phyloP scores from a whole-genome alignment of 2,329 filamentous ascomycete species.

The Pseudocercospora ulei region DNA sequence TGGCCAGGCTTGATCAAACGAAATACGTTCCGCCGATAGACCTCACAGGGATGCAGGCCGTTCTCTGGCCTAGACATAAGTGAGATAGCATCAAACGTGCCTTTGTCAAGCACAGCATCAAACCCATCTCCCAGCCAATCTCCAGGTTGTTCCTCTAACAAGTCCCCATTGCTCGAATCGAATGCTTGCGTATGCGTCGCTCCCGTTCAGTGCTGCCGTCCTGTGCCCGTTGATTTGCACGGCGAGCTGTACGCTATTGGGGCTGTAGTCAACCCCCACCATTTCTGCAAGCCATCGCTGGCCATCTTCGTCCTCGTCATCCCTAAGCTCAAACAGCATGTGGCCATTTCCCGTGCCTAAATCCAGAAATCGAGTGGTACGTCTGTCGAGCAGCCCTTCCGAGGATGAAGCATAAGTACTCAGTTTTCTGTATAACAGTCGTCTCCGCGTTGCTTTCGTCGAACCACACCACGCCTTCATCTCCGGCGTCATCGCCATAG shows the following conservation, averaged over 20 bases:
- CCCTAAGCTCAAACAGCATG: constrained; percentile 65
- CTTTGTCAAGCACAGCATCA: constrained; percentile 93
- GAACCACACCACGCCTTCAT: constrained; percentile 93
- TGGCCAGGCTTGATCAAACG: constrained; percentile 60
- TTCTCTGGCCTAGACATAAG: constrained; percentile 40
- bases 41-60: constrained; percentile 49
- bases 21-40: constrained; percentile 61
- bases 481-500: constrained; percentile 59
- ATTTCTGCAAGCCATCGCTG: constrained; percentile 55
- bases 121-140: constrained; percentile 62
- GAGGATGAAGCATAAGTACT: constrained; percentile 43
- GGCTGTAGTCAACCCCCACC: constrained; percentile 82
- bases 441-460: constrained; percentile 79
- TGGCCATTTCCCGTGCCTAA: constrained; percentile 91
- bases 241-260: constrained; percentile 64
- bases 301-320: constrained; percentile 41
- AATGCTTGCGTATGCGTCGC: constrained; percentile 29
- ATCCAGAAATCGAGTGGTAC: constrained; percentile 58
- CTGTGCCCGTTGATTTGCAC: constrained; percentile 44
- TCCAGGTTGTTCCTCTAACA: constrained; percentile 38
- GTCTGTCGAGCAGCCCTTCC: constrained; percentile 38
- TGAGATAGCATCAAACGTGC: constrained; percentile 91
- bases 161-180: constrained; percentile 48
- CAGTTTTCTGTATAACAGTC: constrained; percentile 60
- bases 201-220: too few species aligned